Base-by-base conservation (phyloP, 768 basidiomycete genomes). In the Artomyces pyxidatus region DNA sequence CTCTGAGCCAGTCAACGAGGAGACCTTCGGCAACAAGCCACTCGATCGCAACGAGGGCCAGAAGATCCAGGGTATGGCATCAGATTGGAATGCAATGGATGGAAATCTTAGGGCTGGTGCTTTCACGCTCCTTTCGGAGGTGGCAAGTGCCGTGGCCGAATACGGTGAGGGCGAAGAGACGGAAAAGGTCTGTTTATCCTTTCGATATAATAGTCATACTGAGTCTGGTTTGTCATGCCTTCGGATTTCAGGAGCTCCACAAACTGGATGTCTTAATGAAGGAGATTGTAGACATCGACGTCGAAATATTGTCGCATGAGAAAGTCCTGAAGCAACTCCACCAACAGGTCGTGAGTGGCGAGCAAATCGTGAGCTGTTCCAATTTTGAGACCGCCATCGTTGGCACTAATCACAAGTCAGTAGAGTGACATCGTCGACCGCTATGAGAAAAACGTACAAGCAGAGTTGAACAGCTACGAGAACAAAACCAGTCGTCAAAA, bases 401-500 rank as follows among this genome's bases (percentile, higher is more conserved):
- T n/a, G 17, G 12, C 35, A 25, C 32, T 41, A 22, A 32, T 47
- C 29, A 11, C 3, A 10, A 14, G 6, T 23, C 21, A n/a, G 6
- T 47, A 88, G 87, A 68, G 68, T 40, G 65, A 81, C 51, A 69
- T 75, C 7, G 60, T 76, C 6, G 68, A 72, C 8, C 60, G 56
- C 25, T 93, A 88, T 58, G 62, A 75, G 42, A 57, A 56, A 21
- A 73, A 63, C n/a, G 69, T 80, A 0, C 61, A 71, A 42, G 62
- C 61, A 14, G 63, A 61, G 35, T 59, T 74, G 37, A 66, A 74
- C 6, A 69, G 67, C 25, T 86, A 88, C 61, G 56, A 68, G 2
- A 60, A 60, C 25, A 80, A 78, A 66, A 91, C 89, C 0, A 69
- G 80, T 6, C 77, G 90, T 8, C 87, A 93, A 63, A 90, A 84